Percentiles rank a stretch among this genome's conserved stretches.
phyloP scores from a whole-genome alignment of 2,329 filamentous ascomycete genomes.

The Fusarium sp. region DNA sequence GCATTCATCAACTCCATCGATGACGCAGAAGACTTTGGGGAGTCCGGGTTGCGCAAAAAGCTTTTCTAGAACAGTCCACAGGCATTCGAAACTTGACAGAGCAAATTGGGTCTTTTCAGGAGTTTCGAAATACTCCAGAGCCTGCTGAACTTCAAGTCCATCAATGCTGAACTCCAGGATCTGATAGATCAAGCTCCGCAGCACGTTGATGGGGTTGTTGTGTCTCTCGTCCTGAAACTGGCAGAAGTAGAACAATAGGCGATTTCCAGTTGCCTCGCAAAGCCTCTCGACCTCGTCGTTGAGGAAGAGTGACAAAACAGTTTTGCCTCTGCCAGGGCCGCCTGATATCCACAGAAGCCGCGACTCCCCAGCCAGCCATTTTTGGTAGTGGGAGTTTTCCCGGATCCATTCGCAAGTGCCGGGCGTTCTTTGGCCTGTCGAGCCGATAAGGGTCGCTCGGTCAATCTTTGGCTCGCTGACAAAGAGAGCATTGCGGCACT shows the following conservation, averaged over 20 bases:
- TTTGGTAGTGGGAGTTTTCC: background rate
- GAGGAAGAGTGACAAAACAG: background rate
- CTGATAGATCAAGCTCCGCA: background rate
- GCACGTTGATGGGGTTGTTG: background rate
- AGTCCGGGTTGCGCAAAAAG: background rate
- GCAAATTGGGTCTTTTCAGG: background rate
- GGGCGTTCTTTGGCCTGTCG: background rate
- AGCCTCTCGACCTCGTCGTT: background rate
- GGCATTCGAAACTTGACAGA: background rate
- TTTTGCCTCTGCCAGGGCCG: background rate
- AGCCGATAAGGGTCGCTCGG: background rate
- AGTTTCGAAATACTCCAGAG: background rate
- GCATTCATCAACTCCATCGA: background rate
- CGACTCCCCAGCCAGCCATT: background rate
- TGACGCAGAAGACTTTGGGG: background rate
- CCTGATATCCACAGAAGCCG: background rate
- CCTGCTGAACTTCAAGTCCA: background rate
- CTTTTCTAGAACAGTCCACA: background rate
- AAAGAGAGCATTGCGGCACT: background rate
- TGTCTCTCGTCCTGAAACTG: background rate
- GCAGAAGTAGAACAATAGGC: background rate
- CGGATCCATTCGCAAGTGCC: background rate
- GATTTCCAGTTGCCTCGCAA: background rate
- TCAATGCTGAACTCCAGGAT: background rate
- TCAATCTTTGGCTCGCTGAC: background rate